These are phyloP conservation scores for Neurospora sp. DNA, from an alignment of 2,329 filamentous ascomycete species.

Conservation along the genomic window DNA sequence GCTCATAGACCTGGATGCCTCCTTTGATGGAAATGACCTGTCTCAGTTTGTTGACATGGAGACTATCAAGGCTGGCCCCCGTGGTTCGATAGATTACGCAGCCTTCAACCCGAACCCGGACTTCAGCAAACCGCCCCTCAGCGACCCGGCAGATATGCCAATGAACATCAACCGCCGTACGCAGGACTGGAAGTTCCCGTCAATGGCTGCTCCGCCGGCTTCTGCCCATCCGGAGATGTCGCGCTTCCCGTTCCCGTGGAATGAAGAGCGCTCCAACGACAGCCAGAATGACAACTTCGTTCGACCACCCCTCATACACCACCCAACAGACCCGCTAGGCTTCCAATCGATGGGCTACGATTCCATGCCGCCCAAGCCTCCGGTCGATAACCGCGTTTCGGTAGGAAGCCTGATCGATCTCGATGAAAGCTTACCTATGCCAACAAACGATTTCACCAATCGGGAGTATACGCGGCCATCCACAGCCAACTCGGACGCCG, in stretches of 20 bases:
- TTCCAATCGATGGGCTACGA: slow-evolving; percentile 29
- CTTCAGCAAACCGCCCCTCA: slow-evolving; percentile 41
- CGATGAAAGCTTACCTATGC: slow-evolving; percentile 25
- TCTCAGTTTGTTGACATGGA: slow-evolving; percentile 52
- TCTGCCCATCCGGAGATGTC: slow-evolving; percentile 39
- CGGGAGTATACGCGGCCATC: slow-evolving; percentile 44
- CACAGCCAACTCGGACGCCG: slow-evolving; percentile 49
- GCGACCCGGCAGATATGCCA: slow-evolving; percentile 42
- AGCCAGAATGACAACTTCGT: slow-evolving; percentile 14
- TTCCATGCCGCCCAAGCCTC: slow-evolving; percentile 19
- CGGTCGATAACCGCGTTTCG: slow-evolving; percentile 24
- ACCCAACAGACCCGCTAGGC: slow-evolving; percentile 34
- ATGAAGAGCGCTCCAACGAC: slow-evolving; percentile 20
- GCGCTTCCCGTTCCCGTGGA: slow-evolving; percentile 35
- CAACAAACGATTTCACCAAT: slow-evolving; percentile 27
- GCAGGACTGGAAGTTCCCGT: slow-evolving; percentile 45
- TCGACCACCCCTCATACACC: slow-evolving; percentile 34
- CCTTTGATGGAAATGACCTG: slow-evolving; percentile 44
- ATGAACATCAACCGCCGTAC: slow-evolving; percentile 31
- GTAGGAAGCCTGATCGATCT: slow-evolving; percentile 27
- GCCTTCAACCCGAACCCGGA: slow-evolving; percentile 35
- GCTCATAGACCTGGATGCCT: slow-evolving; percentile 54
- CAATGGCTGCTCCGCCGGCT: slow-evolving; percentile 34
- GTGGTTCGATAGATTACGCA: slow-evolving; percentile 32
- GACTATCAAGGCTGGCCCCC: slow-evolving; percentile 44